Evolutionary conservation across 2,329 filamentous ascomycete genomes (phyloP), one percentile per base, ranked within the genome.

Genomic region (Aspergillus unguis): DNA sequence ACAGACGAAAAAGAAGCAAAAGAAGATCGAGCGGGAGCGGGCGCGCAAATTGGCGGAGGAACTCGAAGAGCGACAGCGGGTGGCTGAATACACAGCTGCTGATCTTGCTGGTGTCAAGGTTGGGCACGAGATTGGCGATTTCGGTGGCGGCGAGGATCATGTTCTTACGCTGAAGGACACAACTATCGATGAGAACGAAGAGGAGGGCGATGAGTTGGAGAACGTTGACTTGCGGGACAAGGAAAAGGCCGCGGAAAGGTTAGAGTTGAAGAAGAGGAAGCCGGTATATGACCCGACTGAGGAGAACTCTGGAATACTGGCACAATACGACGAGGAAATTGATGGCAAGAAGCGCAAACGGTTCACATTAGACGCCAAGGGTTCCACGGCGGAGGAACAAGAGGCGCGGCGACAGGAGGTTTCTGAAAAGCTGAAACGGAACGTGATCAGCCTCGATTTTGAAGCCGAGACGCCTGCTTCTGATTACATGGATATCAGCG

Each of bases 271-370:
- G 77, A 96, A 95, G 80, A 90, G 91, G 71, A 89, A 87, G 66
- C 86, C 87, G 0, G 85, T 85, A 1, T 99, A 99, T 70, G 90
- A 99, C 63, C 92, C 92, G 0, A 86, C 86, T 32, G 86, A 87
- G 28, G 81, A 81, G 26, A 86, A 82, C 9, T 77, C 85, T 53
- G 80, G 80, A 17, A 85, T 99, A 26, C 75, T 99, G 38, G 84
- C 88, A 10, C 92, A 99, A 62, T 99, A 99, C 66, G 94, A 97
- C 63, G 94, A 97, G 58, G 92, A 96, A 65, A 95, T 96, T 48
- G 83, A 87, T 33, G 91, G 91, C 50, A 96, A 95, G 73, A 94
- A 95, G 75, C 77, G 81, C 51, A 96, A 95, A 68, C 82, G 82
- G 26, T 99, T 99, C 63, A 96, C 89, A 0, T 77, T 99, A 11